These are phyloP conservation scores for Kickxella alabastrina DNA, from an alignment of 192 early-diverging fungal species.

Conservation along the genomic window DNA sequence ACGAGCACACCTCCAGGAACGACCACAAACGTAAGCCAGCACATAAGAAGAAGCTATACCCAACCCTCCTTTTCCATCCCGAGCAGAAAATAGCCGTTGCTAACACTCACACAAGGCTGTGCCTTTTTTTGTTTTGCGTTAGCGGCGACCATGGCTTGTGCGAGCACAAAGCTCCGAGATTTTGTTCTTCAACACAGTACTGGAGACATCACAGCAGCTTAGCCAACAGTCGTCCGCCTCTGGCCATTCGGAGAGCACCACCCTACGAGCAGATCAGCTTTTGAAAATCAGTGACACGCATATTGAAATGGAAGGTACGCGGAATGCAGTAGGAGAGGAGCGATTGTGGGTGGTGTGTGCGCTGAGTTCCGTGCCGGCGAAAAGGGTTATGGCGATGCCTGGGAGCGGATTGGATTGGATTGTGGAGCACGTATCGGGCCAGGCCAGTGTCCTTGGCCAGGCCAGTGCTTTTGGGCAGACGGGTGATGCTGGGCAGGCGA, in stretches of 20 bases:
- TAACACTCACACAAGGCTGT: too few species aligned
- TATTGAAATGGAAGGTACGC: neutral
- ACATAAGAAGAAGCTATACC: too few species aligned
- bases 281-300: too few species aligned
- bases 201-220: constrained; percentile 13
- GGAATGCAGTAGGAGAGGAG: too few species aligned
- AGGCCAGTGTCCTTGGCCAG: neutral
- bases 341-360: neutral
- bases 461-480: too few species aligned
- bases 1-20: neutral
- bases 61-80: too few species aligned
- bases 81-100: too few species aligned
- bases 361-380: neutral
- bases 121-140: too few species aligned
- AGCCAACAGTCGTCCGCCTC: too few species aligned
- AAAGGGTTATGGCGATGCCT: neutral
- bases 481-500: too few species aligned
- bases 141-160: constrained; percentile 23
- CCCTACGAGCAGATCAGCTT: neutral
- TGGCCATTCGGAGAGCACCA: too few species aligned
- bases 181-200: constrained; percentile 33
- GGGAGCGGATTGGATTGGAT: neutral
- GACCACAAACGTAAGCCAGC: neutral
- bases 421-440: constrained; percentile 5
- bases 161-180: constrained; percentile 32